Evolutionary conservation across 768 basidiomycete species (phyloP), one percentile per base, ranked within the genome.

Genomic region (Suillus cothurnatus): DNA sequence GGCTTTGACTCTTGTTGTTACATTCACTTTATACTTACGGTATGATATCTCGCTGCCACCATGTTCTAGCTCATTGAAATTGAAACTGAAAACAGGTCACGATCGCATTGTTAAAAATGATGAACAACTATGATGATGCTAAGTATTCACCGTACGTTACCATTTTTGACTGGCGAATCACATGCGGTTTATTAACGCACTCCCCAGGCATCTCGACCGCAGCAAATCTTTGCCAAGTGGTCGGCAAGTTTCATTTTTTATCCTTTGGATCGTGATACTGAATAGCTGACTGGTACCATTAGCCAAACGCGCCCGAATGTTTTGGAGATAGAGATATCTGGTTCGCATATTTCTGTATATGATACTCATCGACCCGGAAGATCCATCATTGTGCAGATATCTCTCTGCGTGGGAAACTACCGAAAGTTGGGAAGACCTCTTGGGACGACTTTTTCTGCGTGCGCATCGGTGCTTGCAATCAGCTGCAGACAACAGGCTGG

Each of bases 381-480:
- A 21, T 14, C 34, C 12, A 55, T 21, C 21, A 34, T 3, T n/a
- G 12, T 34, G 31, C 5, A 55, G 53, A 55, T 34, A 55, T 55
- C 21, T 55, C 32, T 55, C 12, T 55, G 21, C 12, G 12, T n/a
- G 53, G 53, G 12, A 32, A 55, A 21, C 32, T 55, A 3, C 53
- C 53, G 21, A 55, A 55, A 55, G 32, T 55, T 6, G 53, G 53
- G 21, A 34, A 0, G 12, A 14, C 12, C n/a, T 55, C 32, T 6
- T 55, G 21, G 53, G 53, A 55, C 21, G 53, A 55, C 32, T 55
- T 55, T 34, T 55, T 55, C 32, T n/a, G 53, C 31, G 53, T 55
- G 53, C 53, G 53, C 1, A 34, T 55, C 32, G 14, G 53, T 34
- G 53, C 34, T 55, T 34, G 32, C 53, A n/a, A 36, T 21, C 53